Evolutionary conservation across 2,329 filamentous ascomycete genomes (phyloP).

Genomic region (Phyllosticta citriasiana): DNA sequence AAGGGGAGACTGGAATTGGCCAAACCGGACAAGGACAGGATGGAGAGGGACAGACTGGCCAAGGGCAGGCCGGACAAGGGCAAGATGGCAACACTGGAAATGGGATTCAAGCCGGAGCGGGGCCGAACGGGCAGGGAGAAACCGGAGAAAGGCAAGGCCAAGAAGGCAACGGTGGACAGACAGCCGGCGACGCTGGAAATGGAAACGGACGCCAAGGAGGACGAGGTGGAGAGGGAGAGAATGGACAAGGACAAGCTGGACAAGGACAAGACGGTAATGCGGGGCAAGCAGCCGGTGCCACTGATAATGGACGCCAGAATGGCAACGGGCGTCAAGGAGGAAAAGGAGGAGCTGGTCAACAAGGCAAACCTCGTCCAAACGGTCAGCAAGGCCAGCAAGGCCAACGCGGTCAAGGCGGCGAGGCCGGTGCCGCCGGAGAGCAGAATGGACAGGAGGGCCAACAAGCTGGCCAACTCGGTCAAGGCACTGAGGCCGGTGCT

Average conservation of each 20-base stretch:
- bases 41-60: background rate
- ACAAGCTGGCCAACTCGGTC: no score
- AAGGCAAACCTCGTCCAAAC: background rate
- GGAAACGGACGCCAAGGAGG: no score
- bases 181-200: no score
- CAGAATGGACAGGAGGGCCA: no score
- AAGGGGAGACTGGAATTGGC: no score
- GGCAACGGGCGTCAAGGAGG: background rate
- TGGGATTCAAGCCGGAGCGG: background rate
- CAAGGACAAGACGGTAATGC: background rate
- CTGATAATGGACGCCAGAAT: background rate
- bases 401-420: constrained; percentile 14
- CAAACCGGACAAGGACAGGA: no score
- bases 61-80: background rate
- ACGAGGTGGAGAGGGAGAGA: background rate
- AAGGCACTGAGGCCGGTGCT: no score
- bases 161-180: background rate
- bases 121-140: background rate
- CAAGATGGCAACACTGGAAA: background rate
- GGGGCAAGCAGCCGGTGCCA: background rate
- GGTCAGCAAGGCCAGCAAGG: background rate
- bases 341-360: no score
- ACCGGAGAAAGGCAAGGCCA: background rate
- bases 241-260: background rate
- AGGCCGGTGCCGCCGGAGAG: no score